Conservation (phyloP, 345 rosid genomes). For the Carallia pectinifolia region DNA sequence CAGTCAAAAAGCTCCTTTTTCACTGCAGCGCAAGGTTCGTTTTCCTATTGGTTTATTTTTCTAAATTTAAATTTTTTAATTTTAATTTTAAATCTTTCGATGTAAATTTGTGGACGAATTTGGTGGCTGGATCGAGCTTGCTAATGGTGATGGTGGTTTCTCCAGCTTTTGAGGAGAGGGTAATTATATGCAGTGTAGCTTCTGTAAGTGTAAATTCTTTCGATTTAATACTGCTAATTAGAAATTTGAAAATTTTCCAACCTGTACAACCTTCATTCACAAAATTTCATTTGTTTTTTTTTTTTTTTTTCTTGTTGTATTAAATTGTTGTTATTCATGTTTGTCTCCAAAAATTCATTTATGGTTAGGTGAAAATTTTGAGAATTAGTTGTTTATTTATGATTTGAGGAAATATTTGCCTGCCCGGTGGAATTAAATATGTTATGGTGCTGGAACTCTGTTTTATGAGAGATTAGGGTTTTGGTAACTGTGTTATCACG, state of each 20-base stretch:
- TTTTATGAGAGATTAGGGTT: neutral
- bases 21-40: neutral
- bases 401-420: too few relatives aligned
- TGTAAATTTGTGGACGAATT: slow-evolving; percentile 7
- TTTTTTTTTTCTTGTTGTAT: too few relatives aligned
- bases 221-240: neutral
- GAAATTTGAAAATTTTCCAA: neutral
- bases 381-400: neutral
- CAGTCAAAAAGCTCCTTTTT: slow-evolving; percentile 16
- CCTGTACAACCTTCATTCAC: neutral
- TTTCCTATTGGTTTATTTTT: too few relatives aligned
- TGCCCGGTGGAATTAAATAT: neutral
- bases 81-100: slow-evolving; percentile 10
- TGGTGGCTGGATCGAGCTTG: slow-evolving; percentile 18
- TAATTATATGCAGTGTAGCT: slow-evolving; percentile 11
- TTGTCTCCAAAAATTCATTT: slow-evolving; percentile 2
- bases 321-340: too few relatives aligned
- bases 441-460: neutral
- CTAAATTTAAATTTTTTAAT: neutral
- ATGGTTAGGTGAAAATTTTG: neutral
- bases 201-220: slow-evolving; percentile 19
- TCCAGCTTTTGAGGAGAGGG: slow-evolving; percentile 11
- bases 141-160: slow-evolving; percentile 17
- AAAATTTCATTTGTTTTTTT: neutral
- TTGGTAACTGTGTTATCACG: neutral